A percentile compares a stretch with the other conserved stretches of the same genome.
phyloP scores from a whole-genome alignment of 225 moss, liverwort and hornwort genomes.

The Polytrichum commune region DNA sequence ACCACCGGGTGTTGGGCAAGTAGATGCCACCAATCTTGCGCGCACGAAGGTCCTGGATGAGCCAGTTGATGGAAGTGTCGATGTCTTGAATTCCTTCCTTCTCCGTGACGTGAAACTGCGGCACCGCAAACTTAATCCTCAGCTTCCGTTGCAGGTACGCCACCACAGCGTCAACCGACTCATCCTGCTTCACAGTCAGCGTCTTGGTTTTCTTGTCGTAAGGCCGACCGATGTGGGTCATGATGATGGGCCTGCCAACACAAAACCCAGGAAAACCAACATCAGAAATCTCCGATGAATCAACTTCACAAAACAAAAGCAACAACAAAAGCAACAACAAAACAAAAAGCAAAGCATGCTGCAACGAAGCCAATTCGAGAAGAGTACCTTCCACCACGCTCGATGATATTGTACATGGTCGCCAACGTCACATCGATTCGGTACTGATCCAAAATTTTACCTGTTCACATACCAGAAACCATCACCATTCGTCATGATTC shows the following conservation, averaged over 20 bases:
- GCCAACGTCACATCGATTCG: slow-evolving; percentile 82
- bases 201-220: slow-evolving; percentile 79
- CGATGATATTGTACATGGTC: slow-evolving; percentile 92
- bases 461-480: slow-evolving; percentile 20
- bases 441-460: slow-evolving; percentile 77
- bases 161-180: slow-evolving; percentile 82
- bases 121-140: slow-evolving; percentile 82
- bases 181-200: slow-evolving; percentile 64
- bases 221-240: slow-evolving; percentile 85
- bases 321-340: no score
- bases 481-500: background rate
- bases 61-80: slow-evolving; percentile 93
- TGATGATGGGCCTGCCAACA: slow-evolving; percentile 62
- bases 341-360: no score
- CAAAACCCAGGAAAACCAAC: no score
- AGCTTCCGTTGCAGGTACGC: slow-evolving; percentile 87
- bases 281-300: no score
- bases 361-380: background rate
- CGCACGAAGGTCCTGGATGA: slow-evolving; percentile 79
- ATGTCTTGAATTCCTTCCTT: slow-evolving; percentile 86
- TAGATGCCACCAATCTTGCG: slow-evolving; percentile 91
- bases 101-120: slow-evolving; percentile 67
- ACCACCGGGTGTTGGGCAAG: slow-evolving; percentile 90
- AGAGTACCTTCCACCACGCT: slow-evolving; percentile 71
- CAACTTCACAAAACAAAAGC: no score